Evolutionary conservation across 1,139 yeast genomes (phyloP), one percentile per base, ranked within the genome.

Genomic region (Yamadazyma blattariae): DNA sequence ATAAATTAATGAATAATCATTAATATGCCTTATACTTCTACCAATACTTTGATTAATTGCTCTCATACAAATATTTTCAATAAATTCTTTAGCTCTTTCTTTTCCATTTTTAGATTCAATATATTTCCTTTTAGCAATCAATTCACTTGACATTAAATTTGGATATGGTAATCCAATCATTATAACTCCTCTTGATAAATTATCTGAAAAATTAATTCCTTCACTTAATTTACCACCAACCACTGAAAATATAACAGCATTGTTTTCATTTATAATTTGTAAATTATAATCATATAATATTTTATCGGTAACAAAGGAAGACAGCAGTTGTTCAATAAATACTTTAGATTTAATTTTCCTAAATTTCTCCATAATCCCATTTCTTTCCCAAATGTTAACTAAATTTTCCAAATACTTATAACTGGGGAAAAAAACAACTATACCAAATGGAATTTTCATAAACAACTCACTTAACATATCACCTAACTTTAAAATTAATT

Each of bases 171-270:
- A 57, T 0, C 97, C 98, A 10, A 88, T 68, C 86, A 92, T 83
- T 2, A 88, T 65, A 0, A 92, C 94, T 0, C 88, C 92, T 43
- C 97, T 67, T 1, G 97, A 96, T 19, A 92, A 61, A 29, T 83
- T 78, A 52, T 89, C 94, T 3, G 90, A 77, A 54, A 92, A 90
- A 53, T 90, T 90, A 34, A 90, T 92, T 6, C 98, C 98, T 57
- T 90, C 98, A 0, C 96, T 87, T 66, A 92, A 69, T 51, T 84
- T 84, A 0, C 97, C 98, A 2, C 97, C 97, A 12, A 92, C 96
- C 1, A 92, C 96, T 0, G 96, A 81, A 21, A 90, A 67, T 5
- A 92, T 58, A 1, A 85, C 50, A 0, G 95, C 92, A 0, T 95
- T 94, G 5, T 52, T 37, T 2, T 37, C 32, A 1, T 29, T 29